A percentile compares a stretch with the other conserved stretches of the same genome.
Evolutionary conservation across 495 filamentous ascomycete species (phyloP).

Genomic region (Pyrenula aspistea): DNA sequence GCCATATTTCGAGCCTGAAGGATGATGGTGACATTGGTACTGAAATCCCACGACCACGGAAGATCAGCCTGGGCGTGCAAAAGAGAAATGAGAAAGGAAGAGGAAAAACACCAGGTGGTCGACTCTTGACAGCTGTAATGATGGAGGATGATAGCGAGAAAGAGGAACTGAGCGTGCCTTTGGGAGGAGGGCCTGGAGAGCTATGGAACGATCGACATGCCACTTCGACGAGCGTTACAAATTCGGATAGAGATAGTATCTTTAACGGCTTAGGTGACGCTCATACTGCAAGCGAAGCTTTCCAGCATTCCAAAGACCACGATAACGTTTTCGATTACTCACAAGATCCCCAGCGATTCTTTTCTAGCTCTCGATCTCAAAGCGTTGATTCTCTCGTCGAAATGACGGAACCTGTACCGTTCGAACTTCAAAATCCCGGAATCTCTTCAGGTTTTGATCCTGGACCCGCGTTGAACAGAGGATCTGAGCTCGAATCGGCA

Average conservation of each 20-base stretch:
- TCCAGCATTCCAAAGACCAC: no score
- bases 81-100: background rate
- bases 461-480: no score
- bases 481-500: no score
- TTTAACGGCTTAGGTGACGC: background rate
- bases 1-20: constrained; percentile 54
- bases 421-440: no score
- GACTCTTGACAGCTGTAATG: background rate
- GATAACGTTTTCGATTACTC: no score
- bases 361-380: background rate
- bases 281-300: no score
- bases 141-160: background rate
- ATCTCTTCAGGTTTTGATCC: no score
- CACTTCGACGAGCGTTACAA: no score
- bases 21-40: constrained; percentile 36
- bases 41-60: background rate
- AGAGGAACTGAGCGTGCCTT: no score
- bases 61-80: background rate
- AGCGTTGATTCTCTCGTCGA: background rate
- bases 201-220: background rate
- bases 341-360: no score
- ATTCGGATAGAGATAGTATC: background rate
- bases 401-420: background rate
- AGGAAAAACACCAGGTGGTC: background rate
- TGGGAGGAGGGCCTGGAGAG: no score